Evolutionary conservation across 331 rosid species (phyloP).

Genomic region (Phaseolus coccineus): DNA sequence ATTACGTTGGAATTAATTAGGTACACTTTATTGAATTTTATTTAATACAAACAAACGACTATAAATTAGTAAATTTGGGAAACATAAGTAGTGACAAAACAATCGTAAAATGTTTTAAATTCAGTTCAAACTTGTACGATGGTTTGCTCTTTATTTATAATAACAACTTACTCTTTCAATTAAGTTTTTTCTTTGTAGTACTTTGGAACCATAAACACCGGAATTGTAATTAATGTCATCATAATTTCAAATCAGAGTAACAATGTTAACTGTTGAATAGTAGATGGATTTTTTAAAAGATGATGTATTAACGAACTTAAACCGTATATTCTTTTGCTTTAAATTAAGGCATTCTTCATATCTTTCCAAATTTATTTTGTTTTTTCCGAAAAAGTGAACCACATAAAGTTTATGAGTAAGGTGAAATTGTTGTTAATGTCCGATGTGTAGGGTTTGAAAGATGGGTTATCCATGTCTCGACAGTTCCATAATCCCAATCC

Average conservation of each 20-base stretch:
- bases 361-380: background rate
- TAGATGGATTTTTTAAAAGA: background rate
- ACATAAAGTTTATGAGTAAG: slow-evolving; percentile 21
- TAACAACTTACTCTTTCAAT: background rate
- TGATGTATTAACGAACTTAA: slow-evolving; percentile 27
- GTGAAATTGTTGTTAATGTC: slow-evolving; percentile 29
- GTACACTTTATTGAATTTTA: background rate
- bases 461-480: slow-evolving; percentile 59
- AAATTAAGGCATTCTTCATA: slow-evolving; percentile 38
- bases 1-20: background rate
- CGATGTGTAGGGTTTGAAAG: slow-evolving; percentile 55
- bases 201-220: slow-evolving; percentile 2
- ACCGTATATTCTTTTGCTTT: slow-evolving; percentile 34
- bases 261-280: background rate
- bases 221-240: slow-evolving; percentile 1
- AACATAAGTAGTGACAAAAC: background rate
- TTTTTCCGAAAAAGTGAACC: background rate
- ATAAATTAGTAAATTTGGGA: background rate
- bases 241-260: background rate
- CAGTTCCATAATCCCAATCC: slow-evolving; percentile 58
- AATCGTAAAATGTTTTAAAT: background rate
- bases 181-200: background rate
- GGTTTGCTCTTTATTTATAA: background rate
- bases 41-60: background rate
- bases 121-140: background rate